Evolutionary conservation across 148 eudicot species (phyloP), one percentile per base, ranked within the genome.

Genomic region (Agrostemma githago): DNA sequence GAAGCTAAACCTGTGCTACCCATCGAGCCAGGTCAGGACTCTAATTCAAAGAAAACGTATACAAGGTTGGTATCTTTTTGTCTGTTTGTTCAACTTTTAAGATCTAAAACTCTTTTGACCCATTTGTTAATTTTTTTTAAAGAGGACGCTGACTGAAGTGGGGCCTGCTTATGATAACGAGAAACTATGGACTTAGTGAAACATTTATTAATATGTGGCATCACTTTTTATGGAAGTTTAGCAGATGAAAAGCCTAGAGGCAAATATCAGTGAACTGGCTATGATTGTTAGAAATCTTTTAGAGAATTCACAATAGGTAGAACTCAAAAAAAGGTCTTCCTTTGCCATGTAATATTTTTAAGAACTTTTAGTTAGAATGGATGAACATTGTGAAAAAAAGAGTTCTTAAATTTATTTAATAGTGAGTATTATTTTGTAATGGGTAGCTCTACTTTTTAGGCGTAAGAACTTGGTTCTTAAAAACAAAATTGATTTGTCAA

Each of bases 31-130:
- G 44, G 48, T 72, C 79, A 79, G 70, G 75, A 68, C 77, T 80
- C 76, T 58, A 78, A 68, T 73, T 74, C 89, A 14, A 85, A 83
- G 84, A 86, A 86, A 81, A 67, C 83, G 43, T 83, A 86, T 63
- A 74, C 92, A 80, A 86, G 97, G 97, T 91, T 61, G 53, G 75
- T 60, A 37, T 72, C 53, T 17, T 79, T 61, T 20, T 74, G 57
- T 10, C 56, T 26, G 21, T 70, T 34, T 72, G 38, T 61, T 48
- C 51, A 20, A 62, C 38, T 41, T 62, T 54, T 42, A 53, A 62
- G 65, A 71, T 17, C 42, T 7, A 16, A 20, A 70, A 5, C 37
- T 66, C 3, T 53, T 60, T 20, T 26, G n/a, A 26, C 40, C 34
- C 48, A n/a, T 53, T 10, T 21, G n/a, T 3, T 20, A 26, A 26